Evolutionary conservation across 2,329 filamentous ascomycete species (phyloP).

Genomic region (Colletotrichum higginsianum): DNA sequence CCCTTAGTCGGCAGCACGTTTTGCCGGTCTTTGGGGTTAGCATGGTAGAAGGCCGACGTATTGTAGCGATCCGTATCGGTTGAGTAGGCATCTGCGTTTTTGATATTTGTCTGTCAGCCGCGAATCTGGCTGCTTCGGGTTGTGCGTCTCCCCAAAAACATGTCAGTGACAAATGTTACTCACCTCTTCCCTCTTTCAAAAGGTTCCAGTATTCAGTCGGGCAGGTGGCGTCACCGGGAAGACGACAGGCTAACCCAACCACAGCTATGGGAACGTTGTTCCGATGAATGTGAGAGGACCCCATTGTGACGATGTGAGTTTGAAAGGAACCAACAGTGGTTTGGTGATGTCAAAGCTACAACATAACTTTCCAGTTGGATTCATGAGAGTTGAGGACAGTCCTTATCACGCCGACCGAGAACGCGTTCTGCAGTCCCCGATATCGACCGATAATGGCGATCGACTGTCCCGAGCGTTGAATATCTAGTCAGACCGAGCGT

Average conservation of each 20-base stretch:
- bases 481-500: too few species aligned
- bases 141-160: too few species aligned
- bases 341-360: not conserved
- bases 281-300: constrained; percentile 6
- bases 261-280: constrained; percentile 58
- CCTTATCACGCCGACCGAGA: constrained; percentile 14
- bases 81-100: constrained; percentile 48
- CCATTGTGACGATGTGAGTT: constrained; percentile 1
- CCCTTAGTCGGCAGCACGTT: constrained; percentile 35
- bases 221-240: constrained; percentile 54
- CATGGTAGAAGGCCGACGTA: constrained; percentile 13
- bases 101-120: too few species aligned
- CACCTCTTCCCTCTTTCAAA: constrained; percentile 46
- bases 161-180: not conserved
- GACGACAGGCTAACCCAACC: constrained; percentile 59
- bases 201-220: constrained; percentile 57
- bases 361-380: not conserved
- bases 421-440: not conserved
- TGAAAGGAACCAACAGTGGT: constrained; percentile 2
- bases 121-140: too few species aligned
- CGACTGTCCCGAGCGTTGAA: too few species aligned
- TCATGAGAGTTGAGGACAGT: not conserved
- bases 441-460: too few species aligned
- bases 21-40: constrained; percentile 21
- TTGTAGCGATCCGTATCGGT: constrained; percentile 10